These are phyloP conservation scores for Mrakia gelida DNA, from an alignment of 768 basidiomycete genomes.

Conservation along the genomic window DNA sequence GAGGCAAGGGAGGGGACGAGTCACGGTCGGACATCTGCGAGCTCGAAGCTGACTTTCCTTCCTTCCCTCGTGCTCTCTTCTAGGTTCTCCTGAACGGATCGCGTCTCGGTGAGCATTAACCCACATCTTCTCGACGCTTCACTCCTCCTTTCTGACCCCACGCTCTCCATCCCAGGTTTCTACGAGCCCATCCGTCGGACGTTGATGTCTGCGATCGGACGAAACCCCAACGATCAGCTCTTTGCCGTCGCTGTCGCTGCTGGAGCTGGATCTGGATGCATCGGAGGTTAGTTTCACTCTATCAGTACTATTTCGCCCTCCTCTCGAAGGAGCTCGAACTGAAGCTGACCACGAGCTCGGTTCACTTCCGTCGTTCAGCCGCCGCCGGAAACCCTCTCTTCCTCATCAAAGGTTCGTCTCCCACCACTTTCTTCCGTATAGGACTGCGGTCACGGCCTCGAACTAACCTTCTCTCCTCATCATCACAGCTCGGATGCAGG, in stretches of 20 bases:
- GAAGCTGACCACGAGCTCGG: too few species aligned
- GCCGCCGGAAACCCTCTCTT: constrained; percentile 81
- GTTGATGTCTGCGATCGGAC: constrained; percentile 66
- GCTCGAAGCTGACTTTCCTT: background rate
- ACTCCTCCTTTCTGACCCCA: constrained; percentile 12
- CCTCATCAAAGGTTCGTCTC: constrained; percentile 62
- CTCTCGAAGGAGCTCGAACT: background rate
- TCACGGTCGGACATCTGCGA: background rate
- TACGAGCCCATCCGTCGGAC: constrained; percentile 82
- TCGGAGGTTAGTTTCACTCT: constrained; percentile 62
- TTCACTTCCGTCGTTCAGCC: constrained; percentile 31
- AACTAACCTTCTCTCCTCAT: too few species aligned
- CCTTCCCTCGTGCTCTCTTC: background rate
- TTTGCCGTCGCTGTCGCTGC: constrained; percentile 74
- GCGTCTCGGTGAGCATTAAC: constrained; percentile 59
- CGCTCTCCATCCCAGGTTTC: constrained; percentile 59
- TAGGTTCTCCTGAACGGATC: constrained; percentile 91
- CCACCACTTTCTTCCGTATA: too few species aligned
- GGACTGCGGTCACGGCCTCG: too few species aligned
- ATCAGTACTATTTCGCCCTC: background rate
- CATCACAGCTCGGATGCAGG: too few species aligned
- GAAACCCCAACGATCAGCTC: constrained; percentile 60
- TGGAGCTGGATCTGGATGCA: constrained; percentile 81
- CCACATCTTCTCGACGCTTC: background rate
- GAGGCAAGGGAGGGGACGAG: background rate